A percentile compares a stretch with the other conserved stretches of the same genome.
Evolutionary conservation across 345 rosid genomes (phyloP).

Genomic region (Salix suchowensis): DNA sequence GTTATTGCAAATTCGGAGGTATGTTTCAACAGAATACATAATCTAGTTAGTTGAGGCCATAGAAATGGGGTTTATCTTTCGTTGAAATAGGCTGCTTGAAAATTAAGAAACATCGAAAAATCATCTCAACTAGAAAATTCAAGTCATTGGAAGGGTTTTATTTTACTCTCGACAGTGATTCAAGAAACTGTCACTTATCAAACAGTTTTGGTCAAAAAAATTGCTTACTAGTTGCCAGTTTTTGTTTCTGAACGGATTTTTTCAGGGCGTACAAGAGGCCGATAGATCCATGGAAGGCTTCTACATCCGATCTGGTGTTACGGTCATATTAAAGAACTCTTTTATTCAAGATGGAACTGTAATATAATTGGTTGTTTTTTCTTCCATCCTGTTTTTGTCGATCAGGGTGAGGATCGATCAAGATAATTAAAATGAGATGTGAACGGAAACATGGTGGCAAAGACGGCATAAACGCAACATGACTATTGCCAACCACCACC

Average conservation of each 20-base stretch:
- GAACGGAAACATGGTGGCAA: not conserved
- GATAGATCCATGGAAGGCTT: slow-evolving; percentile 84
- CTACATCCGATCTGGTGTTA: slow-evolving; percentile 66
- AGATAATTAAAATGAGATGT: not conserved
- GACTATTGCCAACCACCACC: not conserved
- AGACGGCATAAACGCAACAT: not conserved
- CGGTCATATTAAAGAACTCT: not conserved
- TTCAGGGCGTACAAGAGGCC: slow-evolving; percentile 80
- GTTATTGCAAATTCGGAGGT: slow-evolving; percentile 87
- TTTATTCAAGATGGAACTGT: not conserved
- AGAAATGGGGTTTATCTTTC: too few relatives aligned
- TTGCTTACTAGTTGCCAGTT: not conserved
- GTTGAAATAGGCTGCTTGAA: too few relatives aligned
- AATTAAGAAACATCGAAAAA: too few relatives aligned
- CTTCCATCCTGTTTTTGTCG: not conserved
- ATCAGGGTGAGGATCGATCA: not conserved
- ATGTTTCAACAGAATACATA: not conserved
- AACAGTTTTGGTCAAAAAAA: not conserved
- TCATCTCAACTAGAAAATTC: too few relatives aligned
- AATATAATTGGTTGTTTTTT: too few relatives aligned
- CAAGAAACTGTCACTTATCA: not conserved
- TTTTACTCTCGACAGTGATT: not conserved
- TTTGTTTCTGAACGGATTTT: not conserved
- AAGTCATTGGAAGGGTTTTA: too few relatives aligned
- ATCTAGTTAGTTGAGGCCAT: too few relatives aligned